Evolutionary conservation across 2,329 filamentous ascomycete genomes (phyloP).

Genomic region (Cadophora malorum): DNA sequence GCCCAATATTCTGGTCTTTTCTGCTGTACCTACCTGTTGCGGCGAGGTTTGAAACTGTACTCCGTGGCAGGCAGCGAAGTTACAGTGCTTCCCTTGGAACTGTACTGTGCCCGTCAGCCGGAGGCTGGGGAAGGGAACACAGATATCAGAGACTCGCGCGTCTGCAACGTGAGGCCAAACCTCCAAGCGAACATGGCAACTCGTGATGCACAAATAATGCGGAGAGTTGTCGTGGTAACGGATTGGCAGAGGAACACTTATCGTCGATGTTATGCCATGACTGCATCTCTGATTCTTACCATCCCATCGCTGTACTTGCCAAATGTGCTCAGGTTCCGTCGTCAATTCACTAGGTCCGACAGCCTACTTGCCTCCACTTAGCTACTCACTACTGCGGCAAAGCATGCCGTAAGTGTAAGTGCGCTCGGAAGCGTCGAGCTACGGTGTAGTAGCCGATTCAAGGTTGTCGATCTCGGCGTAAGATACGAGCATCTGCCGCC

Average conservation of each 20-base stretch:
- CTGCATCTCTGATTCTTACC: neutral
- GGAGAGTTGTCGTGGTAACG: constrained; percentile 2
- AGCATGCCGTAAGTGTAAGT: neutral
- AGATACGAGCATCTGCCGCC: neutral
- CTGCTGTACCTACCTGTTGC: neutral
- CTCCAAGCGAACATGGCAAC: too few relatives aligned
- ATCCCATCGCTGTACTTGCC: neutral
- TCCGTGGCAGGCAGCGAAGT: neutral
- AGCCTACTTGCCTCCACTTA: neutral
- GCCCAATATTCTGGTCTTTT: neutral
- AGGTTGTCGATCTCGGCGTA: neutral
- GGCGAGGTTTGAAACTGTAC: neutral
- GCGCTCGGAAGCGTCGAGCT: neutral
- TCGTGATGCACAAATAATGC: neutral
- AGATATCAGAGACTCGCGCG: neutral
- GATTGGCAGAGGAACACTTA: neutral
- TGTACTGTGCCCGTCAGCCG: neutral
- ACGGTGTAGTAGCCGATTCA: neutral
- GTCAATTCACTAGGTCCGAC: neutral
- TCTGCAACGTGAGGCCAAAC: too few relatives aligned
- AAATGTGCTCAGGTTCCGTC: neutral
- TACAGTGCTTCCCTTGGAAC: neutral
- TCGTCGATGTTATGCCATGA: constrained; percentile 4
- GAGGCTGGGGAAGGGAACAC: neutral
- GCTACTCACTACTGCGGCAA: neutral